Base-by-base conservation (phyloP, 352 stramenopile genomes). In the Phytophthora sansomeana region DNA sequence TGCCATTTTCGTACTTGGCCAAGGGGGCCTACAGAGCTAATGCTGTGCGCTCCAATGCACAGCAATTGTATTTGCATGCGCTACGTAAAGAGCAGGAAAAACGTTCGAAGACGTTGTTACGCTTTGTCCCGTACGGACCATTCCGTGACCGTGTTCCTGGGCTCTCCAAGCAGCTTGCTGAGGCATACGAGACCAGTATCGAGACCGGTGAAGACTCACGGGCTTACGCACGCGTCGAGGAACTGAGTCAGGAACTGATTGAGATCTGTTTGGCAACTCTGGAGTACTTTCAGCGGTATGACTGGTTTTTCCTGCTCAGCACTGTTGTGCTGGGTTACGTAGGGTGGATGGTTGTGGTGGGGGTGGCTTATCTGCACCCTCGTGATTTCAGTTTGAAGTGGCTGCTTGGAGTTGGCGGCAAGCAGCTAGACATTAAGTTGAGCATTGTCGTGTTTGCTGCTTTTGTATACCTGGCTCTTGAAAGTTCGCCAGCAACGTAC, bases 271-370 rank as follows among this genome's bases (percentile, higher is more conserved):
- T 96, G 49, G 83, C 78, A 10, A 83, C 82, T 33, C 63, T 95
- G 41, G 72, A 82, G 65, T 93, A 94, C 53, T 91, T 93, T 46
- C 88, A 95, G 67, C 74, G 82, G 36, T 95, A 95, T 65, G 88
- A 96, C 68, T 94, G 88, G 80, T 78, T 90, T 47, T 91, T 94
- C 52, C 67, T 96, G 35, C 72, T 92, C 21, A 80, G 73, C 21
- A 61, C 91, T n/a, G 86, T 96, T 28, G 83, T 94, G 4, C 32
- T 80, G 10, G 88, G 88, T 1, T 96, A 96, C 57, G 24, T 92
- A 1, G 82, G 88, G 51, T 96, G 86, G 86, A 91, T 96, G 30
- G 17, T 78, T 33, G 70, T 93, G 2, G 36, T 95, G 8, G 68
- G 69, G 2, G 61, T 92, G 14, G 82, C 78, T 21, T 90, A 87